Conservation (phyloP, 108 stramenopile genomes). For the Pseudonitzschia multistriata region DNA sequence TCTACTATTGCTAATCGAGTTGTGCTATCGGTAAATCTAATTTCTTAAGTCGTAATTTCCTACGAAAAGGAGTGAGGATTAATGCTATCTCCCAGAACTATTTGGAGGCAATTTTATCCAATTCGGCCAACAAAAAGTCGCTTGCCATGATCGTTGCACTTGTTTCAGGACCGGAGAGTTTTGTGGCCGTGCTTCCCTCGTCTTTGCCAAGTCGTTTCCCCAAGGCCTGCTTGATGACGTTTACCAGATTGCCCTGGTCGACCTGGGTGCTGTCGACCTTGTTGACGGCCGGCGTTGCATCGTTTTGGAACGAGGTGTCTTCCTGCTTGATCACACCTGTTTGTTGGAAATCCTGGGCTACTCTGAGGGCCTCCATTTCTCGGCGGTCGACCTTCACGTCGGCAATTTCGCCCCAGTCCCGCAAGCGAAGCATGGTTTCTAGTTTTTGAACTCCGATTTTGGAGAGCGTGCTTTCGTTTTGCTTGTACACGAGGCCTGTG, state of each 20-base stretch:
- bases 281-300: slow-evolving; percentile 77
- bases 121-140: slow-evolving; percentile 72
- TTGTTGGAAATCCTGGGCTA: slow-evolving; percentile 78
- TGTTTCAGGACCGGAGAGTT: slow-evolving; percentile 65
- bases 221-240: slow-evolving; percentile 72
- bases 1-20: no score
- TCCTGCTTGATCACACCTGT: slow-evolving; percentile 60
- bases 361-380: slow-evolving; percentile 80
- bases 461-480: slow-evolving; percentile 91
- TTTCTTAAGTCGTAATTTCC: no score
- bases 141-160: slow-evolving; percentile 83
- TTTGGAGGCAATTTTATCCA: slow-evolving; percentile 45
- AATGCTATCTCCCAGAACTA: no score
- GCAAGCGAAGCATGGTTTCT: slow-evolving; percentile 86
- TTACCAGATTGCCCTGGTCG: slow-evolving; percentile 77
- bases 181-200: background rate
- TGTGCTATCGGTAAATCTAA: no score
- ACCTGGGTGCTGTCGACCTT: slow-evolving; percentile 73
- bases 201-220: slow-evolving; percentile 61
- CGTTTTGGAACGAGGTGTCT: slow-evolving; percentile 54
- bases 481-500: slow-evolving; percentile 92
- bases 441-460: slow-evolving; percentile 71
- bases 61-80: no score
- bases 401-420: slow-evolving; percentile 82
- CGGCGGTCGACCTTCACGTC: slow-evolving; percentile 81